These are phyloP conservation scores for Zizania palustris DNA, from an alignment of 202 grass and related monocot genomes.

Conservation along the genomic window DNA sequence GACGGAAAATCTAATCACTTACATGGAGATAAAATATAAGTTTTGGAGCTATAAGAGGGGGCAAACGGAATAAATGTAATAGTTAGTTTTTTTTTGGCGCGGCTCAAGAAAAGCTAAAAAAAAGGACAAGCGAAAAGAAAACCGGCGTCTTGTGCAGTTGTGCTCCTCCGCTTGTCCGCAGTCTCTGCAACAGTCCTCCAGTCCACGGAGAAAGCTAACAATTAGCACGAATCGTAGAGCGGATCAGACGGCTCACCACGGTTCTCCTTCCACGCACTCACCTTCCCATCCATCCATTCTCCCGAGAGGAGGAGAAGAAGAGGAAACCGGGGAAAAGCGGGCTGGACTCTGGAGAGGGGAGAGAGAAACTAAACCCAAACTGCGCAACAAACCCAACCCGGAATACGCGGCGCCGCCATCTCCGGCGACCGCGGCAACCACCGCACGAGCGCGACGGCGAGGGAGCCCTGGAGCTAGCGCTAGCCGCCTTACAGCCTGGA, in stretches of 20 bases:
- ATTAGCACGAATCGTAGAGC: constrained; percentile 40
- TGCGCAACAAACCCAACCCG: constrained; percentile 48
- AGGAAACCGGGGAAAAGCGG: constrained; percentile 19
- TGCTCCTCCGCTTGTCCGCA: constrained; percentile 44
- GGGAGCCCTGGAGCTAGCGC: constrained; percentile 3
- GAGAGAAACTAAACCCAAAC: constrained; percentile 50
- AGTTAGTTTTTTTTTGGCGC: not conserved
- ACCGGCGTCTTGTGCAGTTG: not conserved
- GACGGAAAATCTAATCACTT: too few species aligned
- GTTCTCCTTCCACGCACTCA: not conserved
- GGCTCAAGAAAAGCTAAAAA: not conserved
- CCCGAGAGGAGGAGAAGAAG: constrained; percentile 31
- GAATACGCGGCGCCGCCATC: constrained; percentile 25
- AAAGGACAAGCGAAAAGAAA: constrained; percentile 17
- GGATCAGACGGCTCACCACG: not conserved
- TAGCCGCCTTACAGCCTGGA: constrained; percentile 29
- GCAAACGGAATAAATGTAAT: not conserved
- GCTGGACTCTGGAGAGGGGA: constrained; percentile 7
- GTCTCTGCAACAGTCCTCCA: constrained; percentile 35
- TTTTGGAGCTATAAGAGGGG: not conserved
- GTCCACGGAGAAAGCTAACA: constrained; percentile 10
- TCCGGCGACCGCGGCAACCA: constrained; percentile 31
- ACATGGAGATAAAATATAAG: too few species aligned
- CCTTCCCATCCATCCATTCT: not conserved
- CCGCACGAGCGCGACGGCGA: not conserved